These are phyloP conservation scores for Reticulascus tulasneorum DNA, from an alignment of 2,329 filamentous ascomycete species.

Conservation along the genomic window DNA sequence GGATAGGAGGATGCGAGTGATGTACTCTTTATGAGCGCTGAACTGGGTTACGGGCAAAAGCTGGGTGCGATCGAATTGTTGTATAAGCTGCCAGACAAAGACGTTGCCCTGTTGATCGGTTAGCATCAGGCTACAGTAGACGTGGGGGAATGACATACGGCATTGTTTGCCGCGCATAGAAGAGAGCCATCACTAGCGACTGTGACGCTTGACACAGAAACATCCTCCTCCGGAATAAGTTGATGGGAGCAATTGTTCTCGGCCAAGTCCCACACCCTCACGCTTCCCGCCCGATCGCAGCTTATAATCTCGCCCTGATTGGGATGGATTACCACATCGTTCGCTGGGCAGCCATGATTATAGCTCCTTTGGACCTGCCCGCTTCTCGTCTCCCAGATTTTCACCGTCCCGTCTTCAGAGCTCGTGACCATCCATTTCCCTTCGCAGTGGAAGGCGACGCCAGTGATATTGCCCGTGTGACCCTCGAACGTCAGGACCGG, in stretches of 20 bases:
- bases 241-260: constrained; percentile 98
- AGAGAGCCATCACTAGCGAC: constrained; percentile 92
- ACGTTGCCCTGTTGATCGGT: constrained; percentile 72
- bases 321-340: constrained; percentile 98
- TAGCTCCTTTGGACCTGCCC: constrained; percentile 91
- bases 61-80: constrained; percentile 75
- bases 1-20: constrained; percentile 85
- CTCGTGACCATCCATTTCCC: constrained; percentile 99
- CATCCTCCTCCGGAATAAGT: constrained; percentile 92
- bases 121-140: not conserved
- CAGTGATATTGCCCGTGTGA: constrained; percentile 92
- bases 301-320: constrained; percentile 98
- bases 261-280: constrained; percentile 92
- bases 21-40: constrained; percentile 85
- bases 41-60: constrained; percentile 86
- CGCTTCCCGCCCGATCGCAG: constrained; percentile 87
- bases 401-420: constrained; percentile 93
- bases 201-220: constrained; percentile 89
- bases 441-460: constrained; percentile 96
- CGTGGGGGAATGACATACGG: constrained; percentile 45
- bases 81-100: constrained; percentile 93
- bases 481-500: constrained; percentile 92
- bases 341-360: constrained; percentile 81
- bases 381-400: constrained; percentile 91
- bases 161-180: constrained; percentile 89